These are phyloP conservation scores for Curvularia spicifera DNA, from an alignment of 2,329 filamentous ascomycete species.

Conservation along the genomic window DNA sequence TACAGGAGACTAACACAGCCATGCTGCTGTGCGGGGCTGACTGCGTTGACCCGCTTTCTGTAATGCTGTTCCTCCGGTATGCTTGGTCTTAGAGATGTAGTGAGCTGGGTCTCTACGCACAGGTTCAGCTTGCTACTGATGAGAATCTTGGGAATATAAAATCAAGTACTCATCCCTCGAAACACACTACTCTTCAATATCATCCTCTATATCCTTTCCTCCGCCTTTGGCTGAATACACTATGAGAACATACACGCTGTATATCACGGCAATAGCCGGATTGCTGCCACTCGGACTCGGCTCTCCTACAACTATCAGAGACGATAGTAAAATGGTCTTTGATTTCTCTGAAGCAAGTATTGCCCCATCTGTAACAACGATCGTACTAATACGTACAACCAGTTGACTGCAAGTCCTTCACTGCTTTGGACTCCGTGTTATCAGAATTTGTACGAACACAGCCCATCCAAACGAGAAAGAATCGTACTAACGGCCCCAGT, in stretches of 20 bases:
- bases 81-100: too few species aligned
- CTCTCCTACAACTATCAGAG: neutral
- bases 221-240: neutral
- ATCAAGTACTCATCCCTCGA: too few species aligned
- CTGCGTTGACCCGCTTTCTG: too few species aligned
- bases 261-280: neutral
- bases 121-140: too few species aligned
- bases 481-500: neutral
- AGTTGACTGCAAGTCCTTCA: conserved; percentile 1
- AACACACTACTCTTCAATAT: too few species aligned
- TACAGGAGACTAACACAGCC: too few species aligned
- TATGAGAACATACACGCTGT: neutral
- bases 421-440: conserved; percentile 2
- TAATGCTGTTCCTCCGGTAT: too few species aligned
- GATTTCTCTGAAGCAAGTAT: neutral
- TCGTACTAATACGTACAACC: neutral
- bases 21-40: too few species aligned
- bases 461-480: too few species aligned
- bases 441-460: neutral
- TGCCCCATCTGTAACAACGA: neutral
- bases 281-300: neutral
- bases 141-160: too few species aligned
- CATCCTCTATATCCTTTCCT: too few species aligned
- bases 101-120: too few species aligned
- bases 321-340: neutral